Conservation (phyloP, 768 basidiomycete species). For the Gymnopilus dilepis region DNA sequence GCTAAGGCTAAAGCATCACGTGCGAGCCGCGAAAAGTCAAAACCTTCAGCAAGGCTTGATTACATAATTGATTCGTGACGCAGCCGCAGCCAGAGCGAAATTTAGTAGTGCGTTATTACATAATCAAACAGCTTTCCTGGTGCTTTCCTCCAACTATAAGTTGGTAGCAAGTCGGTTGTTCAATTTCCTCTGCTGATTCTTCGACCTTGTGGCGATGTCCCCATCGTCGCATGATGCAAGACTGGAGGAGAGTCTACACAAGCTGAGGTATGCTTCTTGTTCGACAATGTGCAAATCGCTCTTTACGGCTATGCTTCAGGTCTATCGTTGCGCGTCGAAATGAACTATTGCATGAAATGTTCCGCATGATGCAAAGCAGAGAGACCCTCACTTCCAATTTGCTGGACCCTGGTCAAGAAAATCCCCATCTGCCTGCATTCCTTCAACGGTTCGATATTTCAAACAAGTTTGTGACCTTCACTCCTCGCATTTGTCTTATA, state of each 20-base stretch:
- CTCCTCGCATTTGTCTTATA: not conserved
- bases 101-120: no score
- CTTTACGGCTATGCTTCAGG: slow-evolving; percentile 43
- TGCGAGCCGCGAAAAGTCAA: no score
- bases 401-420: slow-evolving; percentile 44
- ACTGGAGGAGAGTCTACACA: slow-evolving; percentile 46
- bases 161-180: no score
- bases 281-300: not conserved
- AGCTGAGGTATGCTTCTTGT: slow-evolving; percentile 42
- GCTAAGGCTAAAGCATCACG: no score
- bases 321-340: slow-evolving; percentile 68
- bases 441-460: slow-evolving; percentile 60
- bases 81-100: no score
- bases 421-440: slow-evolving; percentile 53
- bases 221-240: slow-evolving; percentile 21
- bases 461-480: slow-evolving; percentile 45
- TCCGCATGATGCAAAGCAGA: slow-evolving; percentile 62
- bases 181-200: no score
- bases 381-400: slow-evolving; percentile 49
- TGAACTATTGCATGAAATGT: slow-evolving; percentile 76
- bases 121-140: no score
- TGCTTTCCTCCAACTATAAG: no score
- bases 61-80: no score
- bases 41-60: no score
- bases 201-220: slow-evolving; percentile 14